Base-by-base conservation (phyloP, 2,329 filamentous ascomycete species). In the Acrocalymma vagum region DNA sequence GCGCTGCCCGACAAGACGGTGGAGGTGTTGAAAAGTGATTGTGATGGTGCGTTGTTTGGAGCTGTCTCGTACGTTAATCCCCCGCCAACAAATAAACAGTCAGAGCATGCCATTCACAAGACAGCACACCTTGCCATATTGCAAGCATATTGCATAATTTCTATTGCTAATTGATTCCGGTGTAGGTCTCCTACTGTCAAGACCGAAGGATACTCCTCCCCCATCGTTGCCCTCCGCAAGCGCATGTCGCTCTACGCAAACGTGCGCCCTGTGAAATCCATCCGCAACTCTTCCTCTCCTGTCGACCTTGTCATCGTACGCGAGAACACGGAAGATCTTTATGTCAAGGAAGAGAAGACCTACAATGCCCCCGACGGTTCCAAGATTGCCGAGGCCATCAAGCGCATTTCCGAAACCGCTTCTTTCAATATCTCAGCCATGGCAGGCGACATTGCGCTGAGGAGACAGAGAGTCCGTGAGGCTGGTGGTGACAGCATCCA, bases 231-330 rank as follows among this genome's bases (percentile, higher is more conserved):
- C 31, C 86, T 99, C 55, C 90, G 94, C 78, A 99, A 97, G 80
- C 85, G 85, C 64, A 85, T 99, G 58, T 86, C 94, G 71, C 85
- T 99, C 42, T 99, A 96, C 75, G 94, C 94, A 76, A 99, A 99
- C 70, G 92, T 99, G 34, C 88, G 94, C 24, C 93, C 93, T 38
- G 94, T 97, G 71, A 96, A 96, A 79, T 88, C 87, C 29, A 83
- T 90, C 51, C 65, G 78, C 49, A 87, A 83, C 22, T 81, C 83
- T 38, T 70, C 72, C 8, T 68, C 69, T 33, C 87, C 88, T 51
- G 91, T 96, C 65, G 94, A 99, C 75, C 87, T 99, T 71, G 94
- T 99, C 64, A 99, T 97, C 63, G 94, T 97, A 39, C 89, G 94
- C 54, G 94, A 99, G 76, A 99, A 99, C 79, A 99, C 94, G 21